Evolutionary conservation across 768 basidiomycete species (phyloP).

Genomic region (Trametes elegans): DNA sequence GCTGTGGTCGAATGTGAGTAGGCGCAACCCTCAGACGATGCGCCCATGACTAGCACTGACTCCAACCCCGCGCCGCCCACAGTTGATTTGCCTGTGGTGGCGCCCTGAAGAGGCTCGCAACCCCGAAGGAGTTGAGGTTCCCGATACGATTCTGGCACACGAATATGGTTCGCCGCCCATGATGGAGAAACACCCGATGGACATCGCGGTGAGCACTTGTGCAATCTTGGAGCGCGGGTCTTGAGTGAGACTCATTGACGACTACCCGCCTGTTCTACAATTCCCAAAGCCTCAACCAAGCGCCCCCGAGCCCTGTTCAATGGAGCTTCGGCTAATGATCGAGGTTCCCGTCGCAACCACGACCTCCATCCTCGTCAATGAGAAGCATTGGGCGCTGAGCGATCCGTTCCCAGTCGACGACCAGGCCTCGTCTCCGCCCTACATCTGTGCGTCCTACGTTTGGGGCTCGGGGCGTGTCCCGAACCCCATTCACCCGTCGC

Average conservation of each 20-base stretch:
- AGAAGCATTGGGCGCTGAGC: constrained; percentile 11
- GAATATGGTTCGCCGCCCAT: too few species aligned
- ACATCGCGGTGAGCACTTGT: too few species aligned
- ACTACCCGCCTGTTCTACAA: too few species aligned
- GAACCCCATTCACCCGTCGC: constrained; percentile 15
- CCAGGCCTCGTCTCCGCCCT: background rate
- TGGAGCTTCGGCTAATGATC: constrained; percentile 20
- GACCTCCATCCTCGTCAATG: constrained; percentile 8
- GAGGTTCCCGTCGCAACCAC: background rate
- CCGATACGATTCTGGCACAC: background rate
- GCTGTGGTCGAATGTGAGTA: constrained; percentile 1
- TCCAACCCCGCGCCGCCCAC: too few species aligned
- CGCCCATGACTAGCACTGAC: too few species aligned
- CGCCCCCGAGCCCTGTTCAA: constrained; percentile 1
- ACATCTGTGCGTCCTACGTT: constrained; percentile 26
- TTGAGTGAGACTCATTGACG: too few species aligned
- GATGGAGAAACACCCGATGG: too few species aligned
- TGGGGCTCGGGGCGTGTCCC: constrained; percentile 14
- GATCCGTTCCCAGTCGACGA: constrained; percentile 16
- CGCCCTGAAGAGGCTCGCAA: background rate
- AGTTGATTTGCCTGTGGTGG: constrained; percentile 6
- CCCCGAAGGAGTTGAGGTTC: background rate
- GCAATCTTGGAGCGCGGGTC: too few species aligned
- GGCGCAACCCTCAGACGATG: background rate
- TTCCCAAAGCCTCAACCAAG: too few species aligned